Percentiles rank a stretch among this genome's conserved stretches.
Conservation (phyloP, 257 asterid genomes). For the Asclepias syriaca region DNA sequence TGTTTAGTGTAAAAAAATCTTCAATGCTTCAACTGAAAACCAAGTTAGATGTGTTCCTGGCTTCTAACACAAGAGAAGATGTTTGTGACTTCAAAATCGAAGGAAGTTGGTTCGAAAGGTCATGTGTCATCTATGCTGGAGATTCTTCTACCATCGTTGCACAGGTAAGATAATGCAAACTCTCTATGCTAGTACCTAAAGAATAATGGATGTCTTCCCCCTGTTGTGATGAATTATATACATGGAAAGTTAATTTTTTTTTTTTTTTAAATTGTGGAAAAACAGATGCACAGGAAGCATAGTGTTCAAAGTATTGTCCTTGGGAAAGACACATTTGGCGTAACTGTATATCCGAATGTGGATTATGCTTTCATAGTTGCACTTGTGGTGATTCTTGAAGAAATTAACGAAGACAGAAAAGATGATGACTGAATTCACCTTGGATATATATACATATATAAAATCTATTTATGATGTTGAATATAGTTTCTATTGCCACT, state of each 20-base stretch:
- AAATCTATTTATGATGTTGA: background rate
- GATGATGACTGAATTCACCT: constrained; percentile 6
- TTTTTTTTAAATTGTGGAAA: background rate
- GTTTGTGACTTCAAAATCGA: constrained; percentile 32
- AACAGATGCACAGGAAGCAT: constrained; percentile 75
- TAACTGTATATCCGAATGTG: constrained; percentile 67
- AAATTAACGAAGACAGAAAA: constrained; percentile 46
- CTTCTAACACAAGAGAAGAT: constrained; percentile 27
- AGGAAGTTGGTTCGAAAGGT: constrained; percentile 32
- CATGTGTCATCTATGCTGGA: constrained; percentile 37
- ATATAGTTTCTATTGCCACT: background rate
- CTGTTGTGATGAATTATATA: background rate
- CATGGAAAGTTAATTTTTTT: too few relatives aligned
- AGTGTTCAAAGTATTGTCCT: constrained; percentile 45
- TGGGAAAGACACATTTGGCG: constrained; percentile 65
- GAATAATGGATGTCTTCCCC: background rate
- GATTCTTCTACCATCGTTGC: constrained; percentile 50
- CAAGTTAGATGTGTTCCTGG: constrained; percentile 31
- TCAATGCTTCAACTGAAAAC: constrained; percentile 29
- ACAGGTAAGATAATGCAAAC: constrained; percentile 36
- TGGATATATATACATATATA: background rate
- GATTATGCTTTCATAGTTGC: constrained; percentile 81
- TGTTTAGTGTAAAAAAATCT: constrained; percentile 33
- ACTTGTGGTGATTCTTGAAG: constrained; percentile 67
- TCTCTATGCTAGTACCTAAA: too few relatives aligned